Percentiles rank a stretch among this genome's conserved stretches.
Evolutionary conservation across 345 rosid species (phyloP).

Genomic region (Brassica juncea): DNA sequence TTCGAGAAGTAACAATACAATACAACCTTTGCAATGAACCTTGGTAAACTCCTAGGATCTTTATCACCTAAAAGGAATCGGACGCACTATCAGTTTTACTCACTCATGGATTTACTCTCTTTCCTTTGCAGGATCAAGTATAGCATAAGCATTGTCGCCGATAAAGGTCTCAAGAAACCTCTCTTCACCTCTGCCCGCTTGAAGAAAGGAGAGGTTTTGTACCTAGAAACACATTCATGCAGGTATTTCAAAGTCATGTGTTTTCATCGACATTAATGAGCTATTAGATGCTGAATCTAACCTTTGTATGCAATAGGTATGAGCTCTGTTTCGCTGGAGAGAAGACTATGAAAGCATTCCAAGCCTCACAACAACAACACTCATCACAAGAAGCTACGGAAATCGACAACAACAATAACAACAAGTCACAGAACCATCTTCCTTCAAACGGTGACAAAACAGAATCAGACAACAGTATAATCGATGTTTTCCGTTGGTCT

Average conservation of each 20-base stretch:
- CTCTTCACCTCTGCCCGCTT: conserved; percentile 94
- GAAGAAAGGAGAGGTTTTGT: conserved; percentile 97
- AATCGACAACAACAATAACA: conserved; percentile 43
- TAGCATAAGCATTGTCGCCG: conserved; percentile 94
- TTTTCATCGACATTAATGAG: background rate
- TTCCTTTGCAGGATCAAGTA: conserved; percentile 74
- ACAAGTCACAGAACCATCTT: conserved; percentile 60
- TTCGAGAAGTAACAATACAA: conserved; percentile 96
- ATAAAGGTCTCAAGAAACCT: conserved; percentile 95
- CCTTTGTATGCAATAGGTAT: conserved; percentile 52
- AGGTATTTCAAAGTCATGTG: conserved; percentile 50
- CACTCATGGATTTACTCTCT: background rate
- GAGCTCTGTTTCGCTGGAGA: conserved; percentile 94
- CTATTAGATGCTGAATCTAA: background rate
- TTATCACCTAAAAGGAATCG: background rate
- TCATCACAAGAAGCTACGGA: conserved; percentile 57
- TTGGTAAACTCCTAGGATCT: conserved; percentile 49
- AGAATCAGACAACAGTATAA: conserved; percentile 59
- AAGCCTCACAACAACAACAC: conserved; percentile 49
- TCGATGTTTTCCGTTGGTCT: conserved; percentile 93
- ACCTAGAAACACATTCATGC: conserved; percentile 93
- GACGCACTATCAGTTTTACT: background rate
- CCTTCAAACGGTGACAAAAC: conserved; percentile 71
- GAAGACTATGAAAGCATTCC: conserved; percentile 66
- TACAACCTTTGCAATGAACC: conserved; percentile 99